phyloP scores from a whole-genome alignment of 2,329 filamentous ascomycete species.

The Colletotrichum limetticola region DNA sequence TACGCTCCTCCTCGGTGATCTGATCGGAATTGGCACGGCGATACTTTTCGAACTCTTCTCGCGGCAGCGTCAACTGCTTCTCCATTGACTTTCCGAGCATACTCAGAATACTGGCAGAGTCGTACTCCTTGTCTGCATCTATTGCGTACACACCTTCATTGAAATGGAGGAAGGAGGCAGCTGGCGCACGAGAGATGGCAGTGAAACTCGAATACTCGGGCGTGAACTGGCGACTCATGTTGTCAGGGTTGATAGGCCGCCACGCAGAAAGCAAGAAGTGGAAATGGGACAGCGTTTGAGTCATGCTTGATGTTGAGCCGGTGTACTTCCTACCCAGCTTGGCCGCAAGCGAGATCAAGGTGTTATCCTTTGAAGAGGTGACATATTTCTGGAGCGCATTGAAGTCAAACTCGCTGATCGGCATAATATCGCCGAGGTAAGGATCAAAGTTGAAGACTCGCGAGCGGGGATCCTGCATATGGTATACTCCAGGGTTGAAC shows the following conservation, averaged over 20 bases:
- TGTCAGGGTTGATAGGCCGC: conserved; percentile 75
- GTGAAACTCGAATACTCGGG: conserved; percentile 76
- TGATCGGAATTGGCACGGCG: conserved; percentile 74
- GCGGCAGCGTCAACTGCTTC: conserved; percentile 87
- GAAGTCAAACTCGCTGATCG: conserved; percentile 92
- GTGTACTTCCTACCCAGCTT: conserved; percentile 81
- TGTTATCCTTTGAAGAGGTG: conserved; percentile 87
- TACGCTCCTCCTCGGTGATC: conserved; percentile 77
- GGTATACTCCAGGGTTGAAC: conserved; percentile 94
- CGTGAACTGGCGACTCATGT: conserved; percentile 75
- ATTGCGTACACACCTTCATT: conserved; percentile 92
- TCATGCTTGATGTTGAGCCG: conserved; percentile 98
- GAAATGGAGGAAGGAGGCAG: conserved; percentile 83
- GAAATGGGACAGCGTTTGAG: conserved; percentile 85
- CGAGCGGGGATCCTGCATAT: conserved; percentile 87
- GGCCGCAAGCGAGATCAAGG: conserved; percentile 75
- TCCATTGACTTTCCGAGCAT: conserved; percentile 97
- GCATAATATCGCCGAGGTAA: conserved; percentile 93
- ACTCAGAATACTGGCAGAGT: conserved; percentile 85
- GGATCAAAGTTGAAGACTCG: conserved; percentile 97
- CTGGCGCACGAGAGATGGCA: conserved; percentile 75
- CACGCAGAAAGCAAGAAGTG: conserved; percentile 90
- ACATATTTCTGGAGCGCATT: conserved; percentile 86
- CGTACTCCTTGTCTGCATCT: conserved; percentile 94
- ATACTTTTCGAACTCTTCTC: conserved; percentile 87